Evolutionary conservation across 2,329 filamentous ascomycete species (phyloP).

Genomic region (Aspergillus niger): DNA sequence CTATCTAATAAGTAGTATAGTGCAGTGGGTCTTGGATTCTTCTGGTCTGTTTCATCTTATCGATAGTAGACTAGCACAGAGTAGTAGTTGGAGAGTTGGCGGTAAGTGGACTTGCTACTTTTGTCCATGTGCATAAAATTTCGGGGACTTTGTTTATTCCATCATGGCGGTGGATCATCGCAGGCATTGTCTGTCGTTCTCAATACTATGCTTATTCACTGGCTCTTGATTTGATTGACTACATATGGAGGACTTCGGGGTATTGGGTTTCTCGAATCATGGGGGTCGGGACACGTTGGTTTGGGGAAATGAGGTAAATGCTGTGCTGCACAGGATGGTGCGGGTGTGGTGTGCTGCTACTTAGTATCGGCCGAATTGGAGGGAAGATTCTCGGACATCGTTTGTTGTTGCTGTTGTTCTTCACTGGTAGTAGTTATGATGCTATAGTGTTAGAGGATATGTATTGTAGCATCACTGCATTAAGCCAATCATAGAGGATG

Average conservation of each 20-base stretch:
- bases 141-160: not conserved
- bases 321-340: not conserved
- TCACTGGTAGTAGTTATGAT: no score
- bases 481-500: no score
- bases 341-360: no score
- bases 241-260: not conserved
- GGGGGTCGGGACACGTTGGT: not conserved
- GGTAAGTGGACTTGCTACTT: not conserved
- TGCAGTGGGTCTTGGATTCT: slow-evolving; percentile 10
- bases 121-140: not conserved
- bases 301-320: not conserved
- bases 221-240: no score
- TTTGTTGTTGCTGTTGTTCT: no score
- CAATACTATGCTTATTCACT: not conserved
- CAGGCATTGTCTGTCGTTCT: not conserved
- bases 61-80: not conserved
- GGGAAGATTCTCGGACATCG: not conserved
- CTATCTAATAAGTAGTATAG: not conserved
- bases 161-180: not conserved
- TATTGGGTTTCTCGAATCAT: not conserved
- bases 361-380: not conserved
- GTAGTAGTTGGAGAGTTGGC: not conserved
- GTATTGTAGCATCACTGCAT: no score
- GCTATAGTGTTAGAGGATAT: no score
- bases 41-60: slow-evolving; percentile 19